Percentiles rank a stretch among this genome's conserved stretches.
phyloP scores from a whole-genome alignment of 2,329 filamentous ascomycete species.

The Aspergillus bombycis region DNA sequence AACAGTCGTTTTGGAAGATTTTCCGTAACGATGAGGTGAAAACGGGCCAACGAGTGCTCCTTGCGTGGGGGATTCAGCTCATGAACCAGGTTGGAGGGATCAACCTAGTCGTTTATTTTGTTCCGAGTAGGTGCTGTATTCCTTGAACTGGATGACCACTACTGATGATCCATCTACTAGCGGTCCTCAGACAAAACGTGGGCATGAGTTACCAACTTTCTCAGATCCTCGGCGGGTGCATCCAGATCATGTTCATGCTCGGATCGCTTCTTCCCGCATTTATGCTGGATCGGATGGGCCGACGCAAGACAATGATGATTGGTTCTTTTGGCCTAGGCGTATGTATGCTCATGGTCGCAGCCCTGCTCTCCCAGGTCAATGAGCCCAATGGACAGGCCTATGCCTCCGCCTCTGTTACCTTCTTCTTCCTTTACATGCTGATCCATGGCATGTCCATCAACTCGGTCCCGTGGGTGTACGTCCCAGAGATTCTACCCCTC shows the following conservation, averaged over 20 bases:
- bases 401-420: background rate
- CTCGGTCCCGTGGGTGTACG: conserved; percentile 46
- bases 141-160: background rate
- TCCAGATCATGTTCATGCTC: conserved; percentile 33
- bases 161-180: background rate
- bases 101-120: background rate
- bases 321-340: conserved; percentile 36
- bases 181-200: background rate
- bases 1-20: conserved; percentile 34
- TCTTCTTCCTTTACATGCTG: background rate
- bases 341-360: conserved; percentile 40
- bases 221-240: conserved; percentile 28
- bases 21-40: conserved; percentile 48
- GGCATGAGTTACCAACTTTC: conserved; percentile 44
- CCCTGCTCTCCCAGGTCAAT: conserved; percentile 45
- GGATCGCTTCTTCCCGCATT: conserved; percentile 50
- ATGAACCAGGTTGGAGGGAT: background rate
- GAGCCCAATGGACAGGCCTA: background rate
- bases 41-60: conserved; percentile 50
- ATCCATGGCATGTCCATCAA: background rate
- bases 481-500: conserved; percentile 55
- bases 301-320: conserved; percentile 39
- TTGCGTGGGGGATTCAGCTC: conserved; percentile 49
- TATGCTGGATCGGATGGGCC: conserved; percentile 47
- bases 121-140: background rate